Base-by-base conservation (phyloP, 805 yeast genomes). In the Isabelozyma heimii region DNA sequence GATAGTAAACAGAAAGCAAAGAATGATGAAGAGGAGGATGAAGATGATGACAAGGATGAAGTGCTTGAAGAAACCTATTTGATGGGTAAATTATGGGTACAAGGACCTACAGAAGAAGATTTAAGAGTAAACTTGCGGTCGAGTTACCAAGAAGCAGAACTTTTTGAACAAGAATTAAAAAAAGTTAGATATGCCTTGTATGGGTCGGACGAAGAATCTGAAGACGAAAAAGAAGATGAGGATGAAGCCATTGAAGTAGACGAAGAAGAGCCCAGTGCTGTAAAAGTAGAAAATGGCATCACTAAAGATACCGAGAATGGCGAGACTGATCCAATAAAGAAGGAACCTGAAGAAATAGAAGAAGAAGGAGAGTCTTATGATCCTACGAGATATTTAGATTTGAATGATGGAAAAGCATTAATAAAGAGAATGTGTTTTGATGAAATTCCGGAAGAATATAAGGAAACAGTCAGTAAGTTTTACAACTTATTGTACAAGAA, bases 1-100 rank as follows among this genome's bases (percentile, higher is more conserved):
- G 37, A 48, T 14, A 62, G 52, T 5, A 48, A 49, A 4, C 35
- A 10, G 35, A 49, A 48, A 3, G n/a, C 20, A 37, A 37, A 14
- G 14, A 49, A 52, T 4, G 55, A 55, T 17, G 60, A 60, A 24
- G 65, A 60, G 8, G 62, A 61, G 3, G 70, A 69, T 9, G 72
- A 60, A 7, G 76, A 70, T 5, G 80, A 76, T 8, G 75, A 70
- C 10, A 70, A 69, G 13, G 82, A 75, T 15, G 83, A 75, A 24
- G 70, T 72, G 16, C 55, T 60, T 14, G 82, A 76, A 37, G 83
- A 81, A 46, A 79, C 83, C 0, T 90, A 86, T 59, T 74, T 86
- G 26, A 86, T 88, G 85, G 97, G 97, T 6, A 75, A 88, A 47
- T 61, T 91, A 14, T 91, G 96, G 94, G 78, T 94, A 2, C 97